Percentiles rank a stretch among this genome's conserved stretches.
Conservation (phyloP, 352 stramenopile genomes). For the Thalassiosira allenii region DNA sequence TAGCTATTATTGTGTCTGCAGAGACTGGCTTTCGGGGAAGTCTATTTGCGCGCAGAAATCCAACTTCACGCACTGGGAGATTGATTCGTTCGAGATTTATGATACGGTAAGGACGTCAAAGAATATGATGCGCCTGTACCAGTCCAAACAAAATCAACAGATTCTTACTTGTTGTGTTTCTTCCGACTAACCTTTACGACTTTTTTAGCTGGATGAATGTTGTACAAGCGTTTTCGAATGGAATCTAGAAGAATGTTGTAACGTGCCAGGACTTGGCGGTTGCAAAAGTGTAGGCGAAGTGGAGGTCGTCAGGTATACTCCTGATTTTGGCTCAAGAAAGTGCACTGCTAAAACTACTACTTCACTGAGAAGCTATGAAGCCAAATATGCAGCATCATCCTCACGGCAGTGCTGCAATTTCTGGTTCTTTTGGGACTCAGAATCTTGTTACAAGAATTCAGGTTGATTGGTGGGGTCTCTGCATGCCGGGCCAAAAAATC, state of each 20-base stretch:
- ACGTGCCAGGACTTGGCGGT: neutral
- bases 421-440: neutral
- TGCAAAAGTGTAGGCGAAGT: neutral
- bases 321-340: neutral
- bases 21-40: neutral
- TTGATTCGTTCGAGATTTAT: neutral
- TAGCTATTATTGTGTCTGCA: too few relatives aligned
- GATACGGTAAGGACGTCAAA: too few relatives aligned
- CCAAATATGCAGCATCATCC: neutral
- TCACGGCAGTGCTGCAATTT: neutral
- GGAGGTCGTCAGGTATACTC: neutral
- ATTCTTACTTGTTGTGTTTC: too few relatives aligned
- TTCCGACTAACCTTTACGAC: too few relatives aligned
- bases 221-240: neutral
- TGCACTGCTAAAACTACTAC: neutral
- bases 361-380: neutral
- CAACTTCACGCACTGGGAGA: neutral
- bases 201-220: neutral
- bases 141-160: too few relatives aligned
- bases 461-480: too few relatives aligned
- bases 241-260: neutral
- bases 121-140: too few relatives aligned
- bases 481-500: too few relatives aligned
- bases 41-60: neutral
- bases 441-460: neutral